Evolutionary conservation across 1,139 yeast genomes (phyloP).

Genomic region (Cylindricascospora bacillispora): DNA sequence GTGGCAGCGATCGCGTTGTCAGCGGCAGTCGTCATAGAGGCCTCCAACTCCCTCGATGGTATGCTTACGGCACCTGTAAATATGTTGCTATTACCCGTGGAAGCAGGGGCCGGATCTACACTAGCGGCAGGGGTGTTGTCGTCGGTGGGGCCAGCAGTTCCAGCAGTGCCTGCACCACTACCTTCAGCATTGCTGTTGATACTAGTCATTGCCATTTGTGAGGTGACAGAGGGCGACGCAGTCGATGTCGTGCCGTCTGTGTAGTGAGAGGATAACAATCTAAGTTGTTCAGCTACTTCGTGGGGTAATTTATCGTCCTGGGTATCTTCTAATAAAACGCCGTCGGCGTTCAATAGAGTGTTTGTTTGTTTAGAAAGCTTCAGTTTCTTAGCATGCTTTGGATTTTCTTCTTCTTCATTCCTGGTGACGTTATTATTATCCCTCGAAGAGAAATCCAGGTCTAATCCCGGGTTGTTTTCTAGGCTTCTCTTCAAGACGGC

Average conservation of each 20-base stretch:
- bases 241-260: conserved; percentile 24
- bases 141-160: background rate
- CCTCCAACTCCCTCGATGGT: background rate
- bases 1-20: conserved; percentile 1
- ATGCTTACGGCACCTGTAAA: background rate
- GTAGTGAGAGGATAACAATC: conserved; percentile 24
- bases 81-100: background rate
- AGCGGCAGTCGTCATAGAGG: background rate
- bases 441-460: conserved; percentile 6
- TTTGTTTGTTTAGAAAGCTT: conserved; percentile 8
- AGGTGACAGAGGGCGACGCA: too few species aligned
- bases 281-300: conserved; percentile 26
- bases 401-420: conserved; percentile 4
- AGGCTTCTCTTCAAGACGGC: conserved; percentile 15
- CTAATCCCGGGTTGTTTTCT: conserved; percentile 4
- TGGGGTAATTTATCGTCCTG: conserved; percentile 24
- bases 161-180: conserved; percentile 1
- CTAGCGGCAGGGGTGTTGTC: background rate
- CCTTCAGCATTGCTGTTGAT: conserved; percentile 1
- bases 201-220: too few species aligned
- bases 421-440: background rate
- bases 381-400: background rate
- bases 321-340: conserved; percentile 17
- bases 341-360: conserved; percentile 10
- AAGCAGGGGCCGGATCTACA: conserved; percentile 1